phyloP scores from a whole-genome alignment of 2,329 filamentous ascomycete species.

The Claviceps humidiphila region DNA sequence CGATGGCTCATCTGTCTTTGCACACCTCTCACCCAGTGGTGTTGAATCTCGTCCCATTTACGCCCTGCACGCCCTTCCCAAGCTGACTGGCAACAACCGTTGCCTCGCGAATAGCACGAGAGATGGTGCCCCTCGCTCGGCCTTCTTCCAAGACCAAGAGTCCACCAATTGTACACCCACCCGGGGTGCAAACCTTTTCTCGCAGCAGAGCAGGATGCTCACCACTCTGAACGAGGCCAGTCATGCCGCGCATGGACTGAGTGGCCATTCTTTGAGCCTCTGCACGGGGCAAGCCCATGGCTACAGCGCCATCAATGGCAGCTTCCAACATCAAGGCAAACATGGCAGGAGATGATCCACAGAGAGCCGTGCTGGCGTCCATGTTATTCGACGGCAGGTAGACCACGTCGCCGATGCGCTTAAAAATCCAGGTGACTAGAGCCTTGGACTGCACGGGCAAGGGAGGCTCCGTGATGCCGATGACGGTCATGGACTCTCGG shows the following conservation, averaged over 20 bases:
- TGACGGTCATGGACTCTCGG: conserved; percentile 70
- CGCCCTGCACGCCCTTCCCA: conserved; percentile 24
- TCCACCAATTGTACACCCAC: conserved; percentile 66
- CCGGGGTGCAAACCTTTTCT: conserved; percentile 66
- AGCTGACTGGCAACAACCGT: conserved; percentile 56
- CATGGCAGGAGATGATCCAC: conserved; percentile 63
- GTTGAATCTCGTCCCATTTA: conserved; percentile 21
- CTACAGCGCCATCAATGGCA: conserved; percentile 62
- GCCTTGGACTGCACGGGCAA: conserved; percentile 37
- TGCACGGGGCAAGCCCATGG: conserved; percentile 60
- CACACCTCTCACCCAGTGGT: conserved; percentile 1
- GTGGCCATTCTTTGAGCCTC: conserved; percentile 68
- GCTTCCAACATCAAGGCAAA: conserved; percentile 65
- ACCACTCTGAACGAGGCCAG: conserved; percentile 53
- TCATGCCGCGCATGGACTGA: conserved; percentile 64
- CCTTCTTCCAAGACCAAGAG: conserved; percentile 63
- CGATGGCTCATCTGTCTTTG: background rate
- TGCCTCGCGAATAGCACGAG: conserved; percentile 57
- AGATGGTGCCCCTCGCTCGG: conserved; percentile 50
- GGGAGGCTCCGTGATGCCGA: conserved; percentile 48
- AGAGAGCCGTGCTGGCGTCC: conserved; percentile 62
- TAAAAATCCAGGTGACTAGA: conserved; percentile 66
- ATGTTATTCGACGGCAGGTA: conserved; percentile 53
- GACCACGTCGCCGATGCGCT: conserved; percentile 56
- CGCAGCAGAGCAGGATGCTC: conserved; percentile 64